Evolutionary conservation across 2,329 filamentous ascomycete genomes (phyloP).

Genomic region (Madurella fahalii): DNA sequence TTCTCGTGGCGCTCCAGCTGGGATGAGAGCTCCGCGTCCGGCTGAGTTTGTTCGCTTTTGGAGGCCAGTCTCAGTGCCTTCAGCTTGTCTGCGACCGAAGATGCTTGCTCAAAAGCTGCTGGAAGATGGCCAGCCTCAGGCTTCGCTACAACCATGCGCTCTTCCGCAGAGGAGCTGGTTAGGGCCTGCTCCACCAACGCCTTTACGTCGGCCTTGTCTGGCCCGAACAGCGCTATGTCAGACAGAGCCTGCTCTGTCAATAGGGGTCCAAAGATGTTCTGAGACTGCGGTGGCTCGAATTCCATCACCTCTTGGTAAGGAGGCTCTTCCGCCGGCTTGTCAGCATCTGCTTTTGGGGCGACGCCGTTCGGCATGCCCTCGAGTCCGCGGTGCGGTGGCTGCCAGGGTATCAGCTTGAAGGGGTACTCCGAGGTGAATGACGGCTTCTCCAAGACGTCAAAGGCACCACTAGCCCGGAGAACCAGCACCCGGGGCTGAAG

Average conservation of each 20-base stretch:
- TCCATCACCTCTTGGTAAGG: slow-evolving; percentile 55
- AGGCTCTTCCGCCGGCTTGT: slow-evolving; percentile 36
- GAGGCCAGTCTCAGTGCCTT: slow-evolving; percentile 39
- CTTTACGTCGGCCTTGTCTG: slow-evolving; percentile 42
- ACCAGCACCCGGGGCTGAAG: slow-evolving; percentile 56
- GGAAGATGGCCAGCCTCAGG: slow-evolving; percentile 36
- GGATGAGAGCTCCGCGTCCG: slow-evolving; percentile 35
- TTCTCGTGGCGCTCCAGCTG: slow-evolving; percentile 57
- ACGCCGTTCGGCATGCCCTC: slow-evolving; percentile 38
- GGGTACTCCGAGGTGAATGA: slow-evolving; percentile 55
- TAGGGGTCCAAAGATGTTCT: slow-evolving; percentile 51
- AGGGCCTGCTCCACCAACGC: slow-evolving; percentile 41
- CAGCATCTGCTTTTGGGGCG: not conserved
- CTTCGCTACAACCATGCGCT: slow-evolving; percentile 35
- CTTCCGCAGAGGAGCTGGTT: slow-evolving; percentile 29
- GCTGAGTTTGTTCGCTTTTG: slow-evolving; percentile 13
- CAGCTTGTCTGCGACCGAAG: slow-evolving; percentile 47
- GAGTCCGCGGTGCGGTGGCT: slow-evolving; percentile 53
- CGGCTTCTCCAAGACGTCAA: slow-evolving; percentile 60
- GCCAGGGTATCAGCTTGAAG: slow-evolving; percentile 59
- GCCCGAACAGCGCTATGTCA: slow-evolving; percentile 55
- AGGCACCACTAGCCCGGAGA: slow-evolving; percentile 55
- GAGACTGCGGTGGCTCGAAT: slow-evolving; percentile 52
- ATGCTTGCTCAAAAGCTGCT: slow-evolving; percentile 38
- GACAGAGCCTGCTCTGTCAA: slow-evolving; percentile 51